Evolutionary conservation across 495 filamentous ascomycete genomes (phyloP).

Genomic region (Jackrogersella minutella): DNA sequence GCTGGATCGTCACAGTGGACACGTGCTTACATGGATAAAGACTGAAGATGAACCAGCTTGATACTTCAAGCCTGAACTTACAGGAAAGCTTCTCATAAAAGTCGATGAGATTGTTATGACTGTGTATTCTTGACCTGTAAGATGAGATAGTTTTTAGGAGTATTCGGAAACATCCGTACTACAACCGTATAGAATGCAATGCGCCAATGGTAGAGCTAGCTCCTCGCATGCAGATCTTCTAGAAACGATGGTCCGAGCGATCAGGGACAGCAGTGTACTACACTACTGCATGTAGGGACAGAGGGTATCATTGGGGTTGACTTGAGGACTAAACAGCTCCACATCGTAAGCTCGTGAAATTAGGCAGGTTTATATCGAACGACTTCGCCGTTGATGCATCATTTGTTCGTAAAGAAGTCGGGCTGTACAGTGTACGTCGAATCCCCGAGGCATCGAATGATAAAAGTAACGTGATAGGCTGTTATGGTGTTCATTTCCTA

Average conservation of each 20-base stretch:
- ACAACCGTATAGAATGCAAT: not conserved
- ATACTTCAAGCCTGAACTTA: not conserved
- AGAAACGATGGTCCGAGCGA: not conserved
- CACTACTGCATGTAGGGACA: not conserved
- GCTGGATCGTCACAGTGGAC: conserved; percentile 3
- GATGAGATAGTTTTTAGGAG: not conserved
- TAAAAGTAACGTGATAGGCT: not conserved
- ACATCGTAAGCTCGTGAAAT: not conserved
- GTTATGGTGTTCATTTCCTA: not conserved
- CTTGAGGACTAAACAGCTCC: not conserved
- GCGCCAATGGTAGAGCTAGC: not conserved
- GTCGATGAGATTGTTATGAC: no score
- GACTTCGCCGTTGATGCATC: not conserved
- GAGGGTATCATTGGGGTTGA: not conserved
- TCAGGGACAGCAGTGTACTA: not conserved
- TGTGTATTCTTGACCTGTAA: not conserved
- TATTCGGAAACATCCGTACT: not conserved
- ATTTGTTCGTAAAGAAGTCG: not conserved
- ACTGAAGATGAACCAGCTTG: not conserved
- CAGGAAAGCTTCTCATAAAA: no score
- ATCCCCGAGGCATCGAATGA: not conserved
- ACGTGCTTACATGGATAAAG: conserved; percentile 25
- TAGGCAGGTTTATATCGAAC: not conserved
- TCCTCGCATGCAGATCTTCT: conserved; percentile 14
- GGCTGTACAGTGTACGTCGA: not conserved